Conservation (phyloP, 805 yeast species). For the Starmerella geochares region DNA sequence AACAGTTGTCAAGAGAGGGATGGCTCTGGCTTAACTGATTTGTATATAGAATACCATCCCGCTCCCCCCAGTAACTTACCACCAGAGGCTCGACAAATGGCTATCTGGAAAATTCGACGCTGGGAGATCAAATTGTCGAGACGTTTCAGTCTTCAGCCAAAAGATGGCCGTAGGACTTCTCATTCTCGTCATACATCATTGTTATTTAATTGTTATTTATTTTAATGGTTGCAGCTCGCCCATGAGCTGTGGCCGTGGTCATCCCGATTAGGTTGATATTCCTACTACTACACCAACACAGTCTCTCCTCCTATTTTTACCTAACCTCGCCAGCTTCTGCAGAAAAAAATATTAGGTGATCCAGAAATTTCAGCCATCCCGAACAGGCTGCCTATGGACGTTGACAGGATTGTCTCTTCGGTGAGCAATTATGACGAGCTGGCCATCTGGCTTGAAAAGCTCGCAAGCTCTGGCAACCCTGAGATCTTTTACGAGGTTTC, state of each 20-base stretch:
- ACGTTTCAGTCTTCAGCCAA: conserved; percentile 16
- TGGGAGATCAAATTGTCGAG: conserved; percentile 16
- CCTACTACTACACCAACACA: not conserved
- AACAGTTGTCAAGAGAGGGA: conserved; percentile 45
- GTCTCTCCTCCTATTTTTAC: too few relatives aligned
- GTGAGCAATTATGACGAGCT: conserved; percentile 45
- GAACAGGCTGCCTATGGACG: conserved; percentile 11
- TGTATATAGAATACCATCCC: not conserved
- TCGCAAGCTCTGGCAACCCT: conserved; percentile 25
- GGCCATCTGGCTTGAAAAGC: conserved; percentile 38
- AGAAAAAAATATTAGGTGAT: not conserved
- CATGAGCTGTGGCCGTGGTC: too few relatives aligned
- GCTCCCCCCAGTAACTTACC: conserved; percentile 14
- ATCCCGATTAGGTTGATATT: not conserved
- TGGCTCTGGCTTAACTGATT: conserved; percentile 23
- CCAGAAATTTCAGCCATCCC: not conserved
- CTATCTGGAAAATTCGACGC: conserved; percentile 15
- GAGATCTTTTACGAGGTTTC: conserved; percentile 25
- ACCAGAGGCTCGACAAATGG: conserved; percentile 17
- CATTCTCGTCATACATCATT: conserved; percentile 13
- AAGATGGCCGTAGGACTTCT: conserved; percentile 9
- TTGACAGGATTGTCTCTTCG: conserved; percentile 10
- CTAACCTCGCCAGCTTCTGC: too few relatives aligned
- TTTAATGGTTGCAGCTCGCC: too few relatives aligned
- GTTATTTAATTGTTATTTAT: not conserved